A percentile compares a stretch with the other conserved stretches of the same genome.
phyloP scores from a whole-genome alignment of 164 flowering plant species.

The Umbilicus rupestris region DNA sequence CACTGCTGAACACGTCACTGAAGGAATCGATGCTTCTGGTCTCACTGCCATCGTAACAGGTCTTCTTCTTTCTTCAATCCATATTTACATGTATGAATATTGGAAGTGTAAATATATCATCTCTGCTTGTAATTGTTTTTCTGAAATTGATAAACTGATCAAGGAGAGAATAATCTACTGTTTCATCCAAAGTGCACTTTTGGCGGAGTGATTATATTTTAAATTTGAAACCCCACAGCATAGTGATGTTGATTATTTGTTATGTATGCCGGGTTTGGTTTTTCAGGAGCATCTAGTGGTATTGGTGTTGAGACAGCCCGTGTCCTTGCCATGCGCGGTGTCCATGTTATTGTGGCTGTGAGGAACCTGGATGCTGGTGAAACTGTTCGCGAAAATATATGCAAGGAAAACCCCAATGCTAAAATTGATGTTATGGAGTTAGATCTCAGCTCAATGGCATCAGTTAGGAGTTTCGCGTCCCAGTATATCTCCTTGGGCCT shows the following conservation, averaged over 20 bases:
- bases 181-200: not conserved
- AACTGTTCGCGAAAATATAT: not conserved
- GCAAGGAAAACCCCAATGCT: conserved; percentile 4
- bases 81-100: not conserved
- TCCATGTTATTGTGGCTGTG: conserved; percentile 8
- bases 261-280: not conserved
- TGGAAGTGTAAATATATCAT: no score
- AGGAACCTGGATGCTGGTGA: conserved; percentile 8
- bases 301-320: conserved; percentile 9
- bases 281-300: conserved; percentile 9
- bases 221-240: no score
- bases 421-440: conserved; percentile 10
- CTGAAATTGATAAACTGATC: no score
- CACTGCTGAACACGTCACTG: conserved; percentile 8
- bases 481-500: conserved; percentile 6
- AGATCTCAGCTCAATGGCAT: conserved; percentile 10
- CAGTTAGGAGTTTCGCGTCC: conserved; percentile 6
- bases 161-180: no score
- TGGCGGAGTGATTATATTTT: no score
- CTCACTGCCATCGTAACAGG: conserved; percentile 10
- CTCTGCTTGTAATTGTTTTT: not conserved
- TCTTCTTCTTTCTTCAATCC: not conserved
- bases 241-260: not conserved
- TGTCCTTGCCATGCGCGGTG: conserved; percentile 8
- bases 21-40: conserved; percentile 5